phyloP scores from a whole-genome alignment of 306 rosid species.

The Cercis canadensis region DNA sequence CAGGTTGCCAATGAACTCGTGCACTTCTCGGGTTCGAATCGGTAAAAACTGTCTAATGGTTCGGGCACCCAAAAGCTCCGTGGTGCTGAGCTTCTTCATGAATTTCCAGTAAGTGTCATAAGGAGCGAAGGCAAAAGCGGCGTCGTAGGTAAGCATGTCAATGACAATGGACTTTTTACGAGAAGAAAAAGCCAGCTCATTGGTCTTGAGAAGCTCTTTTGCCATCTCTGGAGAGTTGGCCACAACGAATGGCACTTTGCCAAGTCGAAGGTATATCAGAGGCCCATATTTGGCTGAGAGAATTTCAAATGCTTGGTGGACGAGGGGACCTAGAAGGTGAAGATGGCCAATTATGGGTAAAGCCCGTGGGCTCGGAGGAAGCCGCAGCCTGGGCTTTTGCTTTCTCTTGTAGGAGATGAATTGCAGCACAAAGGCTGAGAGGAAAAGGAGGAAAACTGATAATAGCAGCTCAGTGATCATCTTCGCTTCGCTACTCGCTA shows the following conservation, averaged over 20 bases:
- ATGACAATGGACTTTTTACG: slow-evolving; percentile 36
- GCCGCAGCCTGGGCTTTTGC: not conserved
- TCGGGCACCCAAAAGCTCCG: slow-evolving; percentile 42
- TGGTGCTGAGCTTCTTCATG: slow-evolving; percentile 47
- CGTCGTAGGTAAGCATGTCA: slow-evolving; percentile 41
- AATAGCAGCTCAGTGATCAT: slow-evolving; percentile 10
- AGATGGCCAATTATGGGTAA: slow-evolving; percentile 50
- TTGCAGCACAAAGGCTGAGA: slow-evolving; percentile 11
- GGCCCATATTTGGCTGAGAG: slow-evolving; percentile 49
- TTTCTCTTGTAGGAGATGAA: not conserved
- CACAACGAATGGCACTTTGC: slow-evolving; percentile 37
- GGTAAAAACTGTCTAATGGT: slow-evolving; percentile 29
- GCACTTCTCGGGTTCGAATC: slow-evolving; percentile 36
- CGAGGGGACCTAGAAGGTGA: slow-evolving; percentile 47
- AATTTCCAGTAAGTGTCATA: slow-evolving; percentile 50
- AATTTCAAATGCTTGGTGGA: slow-evolving; percentile 47
- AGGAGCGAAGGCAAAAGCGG: slow-evolving; percentile 58
- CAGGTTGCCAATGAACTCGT: slow-evolving; percentile 18
- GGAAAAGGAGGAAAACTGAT: not conserved
- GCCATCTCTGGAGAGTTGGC: slow-evolving; percentile 44
- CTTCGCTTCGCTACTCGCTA: not conserved
- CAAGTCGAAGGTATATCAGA: slow-evolving; percentile 45
- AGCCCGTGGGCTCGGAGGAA: slow-evolving; percentile 54
- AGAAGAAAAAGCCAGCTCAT: slow-evolving; percentile 41
- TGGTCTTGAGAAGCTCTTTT: slow-evolving; percentile 47